phyloP scores from a whole-genome alignment of 345 rosid species.

The Atalantia buxifolia region DNA sequence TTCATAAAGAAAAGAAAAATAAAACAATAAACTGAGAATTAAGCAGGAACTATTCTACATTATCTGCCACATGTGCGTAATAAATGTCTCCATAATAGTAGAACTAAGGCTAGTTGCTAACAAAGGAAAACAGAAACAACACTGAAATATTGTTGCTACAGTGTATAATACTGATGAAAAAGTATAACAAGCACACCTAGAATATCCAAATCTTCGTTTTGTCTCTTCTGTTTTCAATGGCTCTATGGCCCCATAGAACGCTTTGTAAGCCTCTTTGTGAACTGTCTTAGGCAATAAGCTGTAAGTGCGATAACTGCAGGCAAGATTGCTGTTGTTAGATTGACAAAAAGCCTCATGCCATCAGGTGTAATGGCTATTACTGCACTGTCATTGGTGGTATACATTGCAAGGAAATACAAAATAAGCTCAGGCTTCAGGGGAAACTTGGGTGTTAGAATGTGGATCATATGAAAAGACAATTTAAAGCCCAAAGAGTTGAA shows the following conservation, averaged over 20 bases:
- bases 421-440: conserved; percentile 51
- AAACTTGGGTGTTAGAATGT: conserved; percentile 42
- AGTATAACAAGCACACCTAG: not conserved
- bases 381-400: conserved; percentile 30
- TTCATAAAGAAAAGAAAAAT: too few relatives aligned
- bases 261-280: not conserved
- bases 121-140: too few relatives aligned
- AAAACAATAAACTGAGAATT: too few relatives aligned
- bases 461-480: conserved; percentile 35
- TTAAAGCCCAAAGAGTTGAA: conserved; percentile 51
- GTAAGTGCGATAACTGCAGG: conserved; percentile 11
- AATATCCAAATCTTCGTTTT: not conserved
- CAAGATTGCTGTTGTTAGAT: conserved; percentile 23
- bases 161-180: too few relatives aligned
- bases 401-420: conserved; percentile 35
- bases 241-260: not conserved
- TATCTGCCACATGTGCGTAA: too few relatives aligned
- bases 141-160: too few relatives aligned
- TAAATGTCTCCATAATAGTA: too few relatives aligned
- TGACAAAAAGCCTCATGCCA: conserved; percentile 14
- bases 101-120: too few relatives aligned
- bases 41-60: too few relatives aligned
- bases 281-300: not conserved
- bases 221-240: not conserved
- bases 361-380: conserved; percentile 29